Percentiles rank a stretch among this genome's conserved stretches.
Conservation (phyloP, 306 rosid genomes). For the Acmispon strigosus region DNA sequence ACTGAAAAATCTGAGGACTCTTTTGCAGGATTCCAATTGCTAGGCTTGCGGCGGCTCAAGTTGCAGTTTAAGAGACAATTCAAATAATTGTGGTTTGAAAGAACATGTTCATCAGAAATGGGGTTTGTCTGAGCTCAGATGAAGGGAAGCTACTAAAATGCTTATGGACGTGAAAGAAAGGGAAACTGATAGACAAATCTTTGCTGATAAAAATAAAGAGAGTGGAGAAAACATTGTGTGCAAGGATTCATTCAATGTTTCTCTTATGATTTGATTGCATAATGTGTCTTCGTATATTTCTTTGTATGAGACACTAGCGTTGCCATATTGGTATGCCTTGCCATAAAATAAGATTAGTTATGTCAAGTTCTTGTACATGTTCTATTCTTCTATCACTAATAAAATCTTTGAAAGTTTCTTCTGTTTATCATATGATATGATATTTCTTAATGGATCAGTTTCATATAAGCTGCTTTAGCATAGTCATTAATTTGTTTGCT, state of each 20-base stretch:
- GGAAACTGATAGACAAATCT: background rate
- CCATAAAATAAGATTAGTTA: constrained; percentile 1
- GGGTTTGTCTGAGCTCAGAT: constrained; percentile 5
- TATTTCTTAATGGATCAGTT: background rate
- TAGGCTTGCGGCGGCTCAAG: constrained; percentile 97
- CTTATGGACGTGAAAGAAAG: constrained; percentile 10
- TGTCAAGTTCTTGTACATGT: constrained; percentile 20
- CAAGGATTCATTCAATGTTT: constrained; percentile 8
- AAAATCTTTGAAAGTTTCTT: background rate
- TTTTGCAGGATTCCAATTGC: constrained; percentile 89
- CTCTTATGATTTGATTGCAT: constrained; percentile 10
- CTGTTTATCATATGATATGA: background rate
- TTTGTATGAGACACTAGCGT: background rate
- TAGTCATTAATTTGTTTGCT: no score
- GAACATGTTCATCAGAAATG: constrained; percentile 4
- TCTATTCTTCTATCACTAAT: background rate
- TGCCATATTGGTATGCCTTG: background rate
- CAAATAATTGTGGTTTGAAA: constrained; percentile 23
- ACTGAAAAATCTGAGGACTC: constrained; percentile 9
- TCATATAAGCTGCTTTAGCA: no score
- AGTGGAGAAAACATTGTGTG: constrained; percentile 13
- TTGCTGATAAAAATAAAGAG: background rate
- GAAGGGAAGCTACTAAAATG: constrained; percentile 15
- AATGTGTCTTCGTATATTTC: background rate
- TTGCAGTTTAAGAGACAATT: constrained; percentile 31